Percentiles rank a stretch among this genome's conserved stretches.
Evolutionary conservation across 371 early-diverging fungal species (phyloP).

Genomic region (Mucor ambiguus): DNA sequence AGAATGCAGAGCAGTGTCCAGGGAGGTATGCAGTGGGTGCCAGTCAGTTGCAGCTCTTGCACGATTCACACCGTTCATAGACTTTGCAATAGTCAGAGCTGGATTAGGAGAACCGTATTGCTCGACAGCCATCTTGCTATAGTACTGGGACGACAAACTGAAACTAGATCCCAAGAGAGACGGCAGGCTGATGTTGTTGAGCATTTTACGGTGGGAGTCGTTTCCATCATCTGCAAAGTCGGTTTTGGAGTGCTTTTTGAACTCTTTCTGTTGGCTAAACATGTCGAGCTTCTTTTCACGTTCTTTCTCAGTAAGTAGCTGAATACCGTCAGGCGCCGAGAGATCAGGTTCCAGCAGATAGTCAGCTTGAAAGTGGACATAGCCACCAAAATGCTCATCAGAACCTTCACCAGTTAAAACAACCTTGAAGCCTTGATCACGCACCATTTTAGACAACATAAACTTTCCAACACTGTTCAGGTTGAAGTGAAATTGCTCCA

Average conservation of each 20-base stretch:
- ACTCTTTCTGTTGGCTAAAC: not conserved
- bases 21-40: slow-evolving; percentile 22
- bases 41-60: slow-evolving; percentile 13
- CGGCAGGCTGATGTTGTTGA: not conserved
- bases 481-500: slow-evolving; percentile 14
- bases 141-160: not conserved
- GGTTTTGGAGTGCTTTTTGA: not conserved
- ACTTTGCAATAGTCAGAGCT: slow-evolving; percentile 3
- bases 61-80: slow-evolving; percentile 14
- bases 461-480: slow-evolving; percentile 7
- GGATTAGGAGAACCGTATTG: slow-evolving; percentile 11
- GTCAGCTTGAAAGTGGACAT: slow-evolving; percentile 51
- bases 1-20: slow-evolving; percentile 16
- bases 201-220: not conserved
- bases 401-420: slow-evolving; percentile 67
- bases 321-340: slow-evolving; percentile 11
- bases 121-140: not conserved
- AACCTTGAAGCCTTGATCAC: slow-evolving; percentile 40
- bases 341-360: slow-evolving; percentile 21
- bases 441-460: slow-evolving; percentile 17
- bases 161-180: not conserved
- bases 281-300: not conserved
- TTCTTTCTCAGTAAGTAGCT: not conserved
- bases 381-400: slow-evolving; percentile 69
- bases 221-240: not conserved